Evolutionary conservation across 164 flowering plant genomes (phyloP).

Genomic region (Akebia trifoliata): DNA sequence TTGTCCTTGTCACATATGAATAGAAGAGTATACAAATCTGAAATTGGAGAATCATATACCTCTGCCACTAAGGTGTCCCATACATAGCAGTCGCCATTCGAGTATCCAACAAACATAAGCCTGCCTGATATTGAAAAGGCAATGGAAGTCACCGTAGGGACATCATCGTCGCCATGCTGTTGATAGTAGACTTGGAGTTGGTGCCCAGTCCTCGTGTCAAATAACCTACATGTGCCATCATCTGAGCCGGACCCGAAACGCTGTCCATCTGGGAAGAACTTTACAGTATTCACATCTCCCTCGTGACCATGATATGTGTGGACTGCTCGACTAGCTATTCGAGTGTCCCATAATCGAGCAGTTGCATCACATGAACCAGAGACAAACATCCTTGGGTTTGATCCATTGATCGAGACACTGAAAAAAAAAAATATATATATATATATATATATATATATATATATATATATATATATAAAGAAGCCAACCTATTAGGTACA

Average conservation of each 20-base stretch:
- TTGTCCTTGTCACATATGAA: no score
- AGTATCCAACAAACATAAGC: slow-evolving; percentile 83
- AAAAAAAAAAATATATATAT: slow-evolving; percentile 14
- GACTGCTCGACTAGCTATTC: slow-evolving; percentile 91
- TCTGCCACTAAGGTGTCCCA: slow-evolving; percentile 92
- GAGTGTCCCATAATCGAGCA: slow-evolving; percentile 93
- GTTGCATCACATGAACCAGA: slow-evolving; percentile 97
- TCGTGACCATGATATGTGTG: slow-evolving; percentile 89
- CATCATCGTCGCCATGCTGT: slow-evolving; percentile 53
- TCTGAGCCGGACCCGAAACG: slow-evolving; percentile 98
- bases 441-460: no score
- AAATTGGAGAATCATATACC: slow-evolving; percentile 35
- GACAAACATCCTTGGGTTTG: slow-evolving; percentile 76
- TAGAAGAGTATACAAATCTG: no score
- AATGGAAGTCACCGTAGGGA: slow-evolving; percentile 67
- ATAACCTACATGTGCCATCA: slow-evolving; percentile 90
- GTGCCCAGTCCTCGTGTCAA: slow-evolving; percentile 94
- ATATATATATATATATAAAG: no score
- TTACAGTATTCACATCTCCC: slow-evolving; percentile 88
- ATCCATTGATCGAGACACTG: slow-evolving; percentile 81
- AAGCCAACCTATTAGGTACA: no score
- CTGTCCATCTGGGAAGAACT: slow-evolving; percentile 95
- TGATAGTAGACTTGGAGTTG: slow-evolving; percentile 83
- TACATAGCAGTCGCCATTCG: slow-evolving; percentile 85
- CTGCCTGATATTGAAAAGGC: slow-evolving; percentile 95